Evolutionary conservation across 176 grass and related monocot species (phyloP), one percentile per base, ranked within the genome.

Genomic region (Triticum timopheevii): DNA sequence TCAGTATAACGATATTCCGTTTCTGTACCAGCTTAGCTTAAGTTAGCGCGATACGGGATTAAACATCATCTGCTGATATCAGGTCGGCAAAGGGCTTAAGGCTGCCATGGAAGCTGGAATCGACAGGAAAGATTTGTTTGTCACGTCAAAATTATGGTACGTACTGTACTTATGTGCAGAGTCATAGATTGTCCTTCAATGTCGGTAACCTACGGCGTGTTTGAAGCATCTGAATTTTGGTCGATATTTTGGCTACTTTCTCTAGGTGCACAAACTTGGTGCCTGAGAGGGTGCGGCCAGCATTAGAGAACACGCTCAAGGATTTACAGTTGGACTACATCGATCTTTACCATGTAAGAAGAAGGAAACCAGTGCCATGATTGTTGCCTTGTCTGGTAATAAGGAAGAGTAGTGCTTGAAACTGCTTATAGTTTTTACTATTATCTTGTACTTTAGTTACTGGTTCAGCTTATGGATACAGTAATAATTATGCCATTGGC

Each of bases 131-230:
- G 88, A 94, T 79, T 58, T 97, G 78, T 97, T 97, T 58, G 80
- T 97, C 52, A 89, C 92, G 23, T 97, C 88, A 13, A 97, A 97
- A 75, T 10, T 97, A 89, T 97, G 95, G 95, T 94, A 86, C 16
- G 39, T 5, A 15, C 11, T 28, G 2, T 50, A 16, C 30, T 22
- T 39, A 40, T 4, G 75, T 40, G 71, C 16, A 24, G 3, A 82
- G 20, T 69, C 79, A 2, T 3, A 83, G 28, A 52, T 11, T 80
- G 6, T 36, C 10, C 23, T 45, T 30, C 38, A 6, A 61, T 65
- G 47, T 1, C 11, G 1, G 44, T 47, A 47, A 47, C 10, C 61
- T 19, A 8, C 71, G 13, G 7, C 6, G 6, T 33, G 52, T 77
- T 16, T 69, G 3, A 23, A 9, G 4, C 44, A 34, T 83, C 35